Evolutionary conservation across 2,329 filamentous ascomycete genomes (phyloP).

Genomic region (Epicoccum sorghinum): DNA sequence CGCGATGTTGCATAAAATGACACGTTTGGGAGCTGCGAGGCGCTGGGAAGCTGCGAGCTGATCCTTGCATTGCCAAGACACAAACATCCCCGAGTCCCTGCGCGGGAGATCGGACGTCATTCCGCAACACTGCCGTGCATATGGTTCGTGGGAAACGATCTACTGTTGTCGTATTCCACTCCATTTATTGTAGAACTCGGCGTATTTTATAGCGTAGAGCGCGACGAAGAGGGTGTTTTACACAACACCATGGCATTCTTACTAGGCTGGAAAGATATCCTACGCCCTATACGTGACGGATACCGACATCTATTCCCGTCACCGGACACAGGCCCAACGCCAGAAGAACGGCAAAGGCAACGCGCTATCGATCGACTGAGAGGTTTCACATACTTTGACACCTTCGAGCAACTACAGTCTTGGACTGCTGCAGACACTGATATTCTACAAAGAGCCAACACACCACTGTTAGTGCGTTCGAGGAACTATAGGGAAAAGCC

Average conservation of each 20-base stretch:
- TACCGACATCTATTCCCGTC: constrained; percentile 46
- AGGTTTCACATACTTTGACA: constrained; percentile 52
- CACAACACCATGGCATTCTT: constrained; percentile 26
- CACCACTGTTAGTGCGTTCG: constrained; percentile 40
- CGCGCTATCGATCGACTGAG: constrained; percentile 41
- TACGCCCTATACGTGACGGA: constrained; percentile 48
- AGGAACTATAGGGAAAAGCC: background rate
- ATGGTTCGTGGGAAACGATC: no score
- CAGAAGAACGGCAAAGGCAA: constrained; percentile 39
- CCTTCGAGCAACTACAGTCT: constrained; percentile 46
- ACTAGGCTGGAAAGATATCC: constrained; percentile 48
- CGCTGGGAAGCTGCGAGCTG: constrained; percentile 23
- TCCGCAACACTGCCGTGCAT: constrained; percentile 8
- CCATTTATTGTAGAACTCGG: no score
- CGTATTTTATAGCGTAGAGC: no score
- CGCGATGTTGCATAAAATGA: constrained; percentile 40
- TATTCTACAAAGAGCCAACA: constrained; percentile 48
- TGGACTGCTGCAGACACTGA: constrained; percentile 44
- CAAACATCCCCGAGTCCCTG: constrained; percentile 24
- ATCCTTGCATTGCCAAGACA: constrained; percentile 36
- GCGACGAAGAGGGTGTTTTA: background rate
- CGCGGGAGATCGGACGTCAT: constrained; percentile 26
- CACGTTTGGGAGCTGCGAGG: constrained; percentile 43
- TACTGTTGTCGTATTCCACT: no score
- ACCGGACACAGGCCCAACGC: constrained; percentile 43